phyloP scores from a whole-genome alignment of 148 eudicot genomes.

The Amaranthus palmeri region DNA sequence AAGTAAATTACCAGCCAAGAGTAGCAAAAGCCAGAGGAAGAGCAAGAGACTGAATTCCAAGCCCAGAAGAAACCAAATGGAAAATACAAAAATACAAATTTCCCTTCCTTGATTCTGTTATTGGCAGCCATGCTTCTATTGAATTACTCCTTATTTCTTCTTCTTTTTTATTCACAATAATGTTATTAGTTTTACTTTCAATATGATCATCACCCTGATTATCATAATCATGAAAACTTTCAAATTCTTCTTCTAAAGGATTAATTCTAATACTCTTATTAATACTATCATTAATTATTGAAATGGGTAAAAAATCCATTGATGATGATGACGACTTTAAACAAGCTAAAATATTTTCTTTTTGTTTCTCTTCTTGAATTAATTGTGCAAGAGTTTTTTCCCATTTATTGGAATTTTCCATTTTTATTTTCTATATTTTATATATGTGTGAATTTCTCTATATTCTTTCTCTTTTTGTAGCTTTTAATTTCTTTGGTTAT shows the following conservation, averaged over 20 bases:
- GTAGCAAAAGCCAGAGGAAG: conserved; percentile 36
- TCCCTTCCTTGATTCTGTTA: conserved; percentile 49
- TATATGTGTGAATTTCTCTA: neutral
- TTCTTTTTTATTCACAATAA: neutral
- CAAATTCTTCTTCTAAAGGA: neutral
- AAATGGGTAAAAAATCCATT: neutral
- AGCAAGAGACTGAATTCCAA: conserved; percentile 35
- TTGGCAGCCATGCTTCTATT: conserved; percentile 28
- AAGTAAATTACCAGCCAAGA: conserved; percentile 27
- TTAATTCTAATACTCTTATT: conserved; percentile 7
- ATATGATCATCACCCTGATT: neutral
- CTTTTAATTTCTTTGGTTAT: neutral
- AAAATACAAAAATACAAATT: conserved; percentile 36
- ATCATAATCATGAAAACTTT: neutral
- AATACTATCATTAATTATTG: neutral
- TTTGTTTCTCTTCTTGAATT: conserved; percentile 5
- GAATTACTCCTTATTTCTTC: neutral
- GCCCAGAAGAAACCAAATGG: conserved; percentile 38
- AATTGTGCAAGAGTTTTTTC: neutral
- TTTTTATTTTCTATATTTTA: neutral
- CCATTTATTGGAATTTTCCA: neutral
- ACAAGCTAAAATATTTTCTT: neutral
- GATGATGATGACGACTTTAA: neutral
- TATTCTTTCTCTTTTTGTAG: neutral
- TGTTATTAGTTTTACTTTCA: neutral